phyloP scores from a whole-genome alignment of 148 eudicot genomes.

The Spergularia bocconei region DNA sequence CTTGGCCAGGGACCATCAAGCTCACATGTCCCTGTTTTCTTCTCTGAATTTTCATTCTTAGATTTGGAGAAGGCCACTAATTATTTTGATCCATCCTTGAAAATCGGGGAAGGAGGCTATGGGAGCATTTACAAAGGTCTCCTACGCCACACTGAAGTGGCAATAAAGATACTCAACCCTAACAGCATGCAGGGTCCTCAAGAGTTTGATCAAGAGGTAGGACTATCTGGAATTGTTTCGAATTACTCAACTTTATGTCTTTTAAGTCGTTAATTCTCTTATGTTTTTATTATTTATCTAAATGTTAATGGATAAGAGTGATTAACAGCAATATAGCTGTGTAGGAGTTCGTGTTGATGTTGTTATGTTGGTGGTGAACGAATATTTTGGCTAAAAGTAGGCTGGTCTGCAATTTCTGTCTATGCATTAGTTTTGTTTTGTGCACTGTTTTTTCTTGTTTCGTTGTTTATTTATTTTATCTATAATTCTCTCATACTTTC shows the following conservation, averaged over 20 bases:
- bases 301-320: too few relatives aligned
- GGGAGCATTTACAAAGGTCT: slow-evolving; percentile 62
- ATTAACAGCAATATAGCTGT: too few relatives aligned
- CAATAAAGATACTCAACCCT: slow-evolving; percentile 62
- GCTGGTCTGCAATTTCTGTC: neutral
- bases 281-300: too few relatives aligned
- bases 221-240: neutral
- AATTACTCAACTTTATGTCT: neutral
- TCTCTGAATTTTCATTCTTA: slow-evolving; percentile 51
- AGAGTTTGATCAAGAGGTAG: slow-evolving; percentile 88
- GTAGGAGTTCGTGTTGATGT: too few relatives aligned
- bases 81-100: slow-evolving; percentile 49
- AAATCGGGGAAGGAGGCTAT: slow-evolving; percentile 86
- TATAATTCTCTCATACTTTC: too few relatives aligned
- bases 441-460: too few relatives aligned
- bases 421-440: neutral
- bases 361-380: neutral
- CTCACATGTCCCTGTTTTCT: slow-evolving; percentile 40
- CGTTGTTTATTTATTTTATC: too few relatives aligned
- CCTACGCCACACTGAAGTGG: slow-evolving; percentile 73
- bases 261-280: too few relatives aligned
- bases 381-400: neutral
- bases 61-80: slow-evolving; percentile 75
- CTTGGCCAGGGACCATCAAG: slow-evolving; percentile 38
- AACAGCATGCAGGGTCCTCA: slow-evolving; percentile 59